phyloP scores from a whole-genome alignment of 352 stramenopile species.

The Pythium aquatile region DNA sequence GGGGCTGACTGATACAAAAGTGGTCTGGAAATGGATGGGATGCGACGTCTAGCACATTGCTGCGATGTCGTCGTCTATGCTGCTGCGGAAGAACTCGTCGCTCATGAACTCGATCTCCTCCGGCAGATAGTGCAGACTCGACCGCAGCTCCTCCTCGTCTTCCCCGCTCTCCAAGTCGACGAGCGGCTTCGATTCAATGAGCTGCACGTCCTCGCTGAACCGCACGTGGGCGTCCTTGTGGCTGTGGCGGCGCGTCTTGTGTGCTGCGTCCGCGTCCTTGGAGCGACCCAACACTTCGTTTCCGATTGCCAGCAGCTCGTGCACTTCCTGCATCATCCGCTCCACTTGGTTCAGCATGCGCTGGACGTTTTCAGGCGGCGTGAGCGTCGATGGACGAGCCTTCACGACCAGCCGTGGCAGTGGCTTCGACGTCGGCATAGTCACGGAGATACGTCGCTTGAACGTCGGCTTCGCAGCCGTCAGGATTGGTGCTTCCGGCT shows the following conservation, averaged over 20 bases:
- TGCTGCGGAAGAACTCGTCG: conserved; percentile 20
- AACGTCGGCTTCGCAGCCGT: not conserved
- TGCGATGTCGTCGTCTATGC: not conserved
- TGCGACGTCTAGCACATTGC: not conserved
- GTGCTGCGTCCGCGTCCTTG: not conserved
- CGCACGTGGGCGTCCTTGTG: conserved; percentile 18
- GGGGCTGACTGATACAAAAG: conserved; percentile 18
- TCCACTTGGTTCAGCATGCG: conserved; percentile 35
- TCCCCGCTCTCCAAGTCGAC: conserved; percentile 5
- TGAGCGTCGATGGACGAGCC: conserved; percentile 20
- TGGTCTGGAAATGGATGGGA: conserved; percentile 4
- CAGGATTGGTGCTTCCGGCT: conserved; percentile 4
- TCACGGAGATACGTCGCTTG: conserved; percentile 19
- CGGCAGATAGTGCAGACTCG: conserved; percentile 12
- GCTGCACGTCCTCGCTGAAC: conserved; percentile 15
- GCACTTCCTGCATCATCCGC: conserved; percentile 30
- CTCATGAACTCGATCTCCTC: conserved; percentile 26
- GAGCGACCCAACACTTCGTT: conserved; percentile 18
- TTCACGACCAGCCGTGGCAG: conserved; percentile 23
- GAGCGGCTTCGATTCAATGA: conserved; percentile 10
- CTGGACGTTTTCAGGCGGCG: conserved; percentile 19
- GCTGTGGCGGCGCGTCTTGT: not conserved
- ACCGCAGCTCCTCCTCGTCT: conserved; percentile 13
- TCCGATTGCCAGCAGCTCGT: conserved; percentile 22
- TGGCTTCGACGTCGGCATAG: conserved; percentile 14